Base-by-base conservation (phyloP, 306 rosid species). In the Sesbania bispinosa region DNA sequence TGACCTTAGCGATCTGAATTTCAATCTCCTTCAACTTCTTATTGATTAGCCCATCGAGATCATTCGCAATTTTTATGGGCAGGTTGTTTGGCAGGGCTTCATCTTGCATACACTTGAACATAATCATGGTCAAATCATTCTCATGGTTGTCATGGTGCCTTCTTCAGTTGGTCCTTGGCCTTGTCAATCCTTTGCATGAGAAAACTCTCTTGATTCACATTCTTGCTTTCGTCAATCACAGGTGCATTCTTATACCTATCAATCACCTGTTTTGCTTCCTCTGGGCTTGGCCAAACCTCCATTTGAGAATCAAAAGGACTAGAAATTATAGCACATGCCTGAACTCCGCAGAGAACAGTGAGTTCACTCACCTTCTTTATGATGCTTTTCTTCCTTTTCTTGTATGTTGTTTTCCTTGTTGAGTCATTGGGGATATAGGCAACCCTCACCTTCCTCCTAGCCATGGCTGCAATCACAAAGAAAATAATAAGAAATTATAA, bases 311-410 rank as follows among this genome's bases (percentile, higher is more conserved):
- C 83, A 13, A 78, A 83, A 2, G 86, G 85, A 50, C 77, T 81
- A 0, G 73, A 74, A 13, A 92, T 73, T 13, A 92, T 68, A 2
- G 89, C 89, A 7, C 92, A 89, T 0, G 90, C 88, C 1, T 81
- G 73, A 38, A 89, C 69, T 10, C 76, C 95, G 26, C 96, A 89
- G 0, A 88, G 87, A 7, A 85, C 83, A 13, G 69, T 78, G 2
- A 92, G 79, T 45, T 88, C 98, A 3, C 33, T 54, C 27, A 85
- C 74, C 77, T 83, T 89, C 71, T 89, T 92, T 29, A 85, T 5
- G 1, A 92, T 59, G 6, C 94, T 90, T 62, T 53, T 86, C 85
- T 84, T 88, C 77, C 88, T 81, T 83, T 88, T 88, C 85, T 81
- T 84, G 60, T 50, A 89, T 0, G 89, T 85, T 4, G 85, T 79